Evolutionary conservation across 2,329 filamentous ascomycete genomes (phyloP).

Genomic region (Colletotrichum acutatum): DNA sequence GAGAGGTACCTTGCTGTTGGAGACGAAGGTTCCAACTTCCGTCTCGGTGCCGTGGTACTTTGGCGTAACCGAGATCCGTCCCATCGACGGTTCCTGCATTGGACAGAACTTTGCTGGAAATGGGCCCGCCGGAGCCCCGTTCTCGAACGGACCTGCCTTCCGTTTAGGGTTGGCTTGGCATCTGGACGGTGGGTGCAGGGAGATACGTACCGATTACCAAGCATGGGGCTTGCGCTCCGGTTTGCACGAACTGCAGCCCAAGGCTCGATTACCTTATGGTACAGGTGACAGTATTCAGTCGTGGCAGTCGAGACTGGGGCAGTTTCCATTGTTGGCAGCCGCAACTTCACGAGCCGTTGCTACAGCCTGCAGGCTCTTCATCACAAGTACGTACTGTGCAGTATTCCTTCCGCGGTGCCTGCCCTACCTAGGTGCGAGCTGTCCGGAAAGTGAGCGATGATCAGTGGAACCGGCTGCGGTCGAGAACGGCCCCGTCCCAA

Average conservation of each 20-base stretch:
- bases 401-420: not conserved
- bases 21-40: not conserved
- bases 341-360: not conserved
- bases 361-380: not conserved
- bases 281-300: not conserved
- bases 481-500: slow-evolving; percentile 28
- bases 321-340: not conserved
- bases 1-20: not conserved
- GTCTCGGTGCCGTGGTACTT: not conserved
- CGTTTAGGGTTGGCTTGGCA: slow-evolving; percentile 13
- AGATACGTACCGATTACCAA: not conserved
- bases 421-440: not conserved
- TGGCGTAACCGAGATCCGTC: not conserved
- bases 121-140: slow-evolving; percentile 7
- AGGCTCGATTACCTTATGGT: not conserved
- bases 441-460: slow-evolving; percentile 19
- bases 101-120: slow-evolving; percentile 6
- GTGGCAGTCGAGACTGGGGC: not conserved
- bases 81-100: slow-evolving; percentile 5
- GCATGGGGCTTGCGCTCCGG: not conserved
- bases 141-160: slow-evolving; percentile 14
- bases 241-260: not conserved
- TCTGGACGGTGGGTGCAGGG: not conserved
- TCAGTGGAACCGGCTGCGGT: slow-evolving; percentile 24
- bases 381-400: not conserved